Evolutionary conservation across 2,329 filamentous ascomycete genomes (phyloP), one percentile per base, ranked within the genome.

Genomic region (Chaetomiaceae sp.): DNA sequence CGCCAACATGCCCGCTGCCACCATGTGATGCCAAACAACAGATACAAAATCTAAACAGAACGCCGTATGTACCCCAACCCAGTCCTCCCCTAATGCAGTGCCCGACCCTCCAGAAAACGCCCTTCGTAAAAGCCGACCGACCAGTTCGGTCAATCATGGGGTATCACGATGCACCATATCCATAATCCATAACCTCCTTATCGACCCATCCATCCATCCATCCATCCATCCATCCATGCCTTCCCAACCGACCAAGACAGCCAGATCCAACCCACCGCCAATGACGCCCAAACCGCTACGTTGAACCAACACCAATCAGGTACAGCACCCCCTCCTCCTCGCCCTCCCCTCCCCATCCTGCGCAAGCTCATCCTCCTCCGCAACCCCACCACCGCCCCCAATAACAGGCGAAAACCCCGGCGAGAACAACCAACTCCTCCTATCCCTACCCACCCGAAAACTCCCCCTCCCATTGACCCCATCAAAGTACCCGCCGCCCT

Each of bases 391-490:
- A 15, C 27, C 42, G 25, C 40, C 42, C 6, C 51, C 51, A 27
- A 57, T 29, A 15, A 19, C 51, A 2, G 78, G 78, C 11, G 76
- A 76, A 19, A 82, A 82, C 1, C 66, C 70, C 0, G 78, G 77
- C 1, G 77, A 75, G 60, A 83, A 82, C 22, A 83, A 65, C 81
- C 81, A 83, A 65, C 80, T 83, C 39, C 80, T 69, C 36, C 81
- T 68, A 62, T 84, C 81, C 48, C 78, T 72, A 7, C 80, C 80
- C 15, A 83, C 74, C 44, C 81, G 73, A 62, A 84, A 83, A 62
- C 79, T 83, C 9, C 72, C 73, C 19, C 77, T 65, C 2, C 71
- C 63, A 54, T 77, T 76, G 22, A 65, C 66, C 40, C 69, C 74
- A 43, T 82, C 79, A 60, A 81, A 82, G 61, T 82, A 82, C 3